A percentile compares a stretch with the other conserved stretches of the same genome.
phyloP scores from a whole-genome alignment of 2,329 filamentous ascomycete species.

The Arthrobotrys conoides region DNA sequence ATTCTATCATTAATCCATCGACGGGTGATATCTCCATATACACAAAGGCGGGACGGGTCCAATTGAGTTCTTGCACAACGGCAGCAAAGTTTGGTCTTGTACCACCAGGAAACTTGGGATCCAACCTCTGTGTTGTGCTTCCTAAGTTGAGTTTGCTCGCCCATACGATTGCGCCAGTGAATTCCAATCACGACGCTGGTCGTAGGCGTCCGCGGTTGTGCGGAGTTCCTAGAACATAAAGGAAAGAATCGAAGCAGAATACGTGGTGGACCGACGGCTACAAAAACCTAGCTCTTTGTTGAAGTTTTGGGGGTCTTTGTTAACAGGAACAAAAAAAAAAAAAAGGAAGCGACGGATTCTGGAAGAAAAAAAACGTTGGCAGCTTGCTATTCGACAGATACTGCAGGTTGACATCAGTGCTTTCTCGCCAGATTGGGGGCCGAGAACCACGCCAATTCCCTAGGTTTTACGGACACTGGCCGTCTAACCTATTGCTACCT shows the following conservation, averaged over 20 bases:
- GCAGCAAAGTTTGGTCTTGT: constrained; percentile 50
- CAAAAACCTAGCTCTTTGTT: constrained; percentile 49
- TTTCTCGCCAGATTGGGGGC: constrained; percentile 22
- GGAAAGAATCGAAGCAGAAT: constrained; percentile 21
- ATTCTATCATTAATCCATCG: constrained; percentile 5
- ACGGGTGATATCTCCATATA: constrained; percentile 28
- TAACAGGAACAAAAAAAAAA: constrained; percentile 19
- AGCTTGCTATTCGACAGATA: constrained; percentile 55
- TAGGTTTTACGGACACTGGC: constrained; percentile 34
- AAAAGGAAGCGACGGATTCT: constrained; percentile 28
- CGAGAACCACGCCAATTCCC: constrained; percentile 28
- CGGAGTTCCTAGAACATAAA: constrained; percentile 46
- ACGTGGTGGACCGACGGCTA: constrained; percentile 37
- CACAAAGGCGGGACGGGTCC: constrained; percentile 21
- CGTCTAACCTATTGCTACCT: constrained; percentile 29
- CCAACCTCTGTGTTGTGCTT: constrained; percentile 44
- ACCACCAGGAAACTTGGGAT: constrained; percentile 34
- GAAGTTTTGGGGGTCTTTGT: constrained; percentile 39
- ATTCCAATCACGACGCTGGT: constrained; percentile 42
- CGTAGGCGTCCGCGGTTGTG: constrained; percentile 37
- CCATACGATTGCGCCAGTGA: constrained; percentile 23
- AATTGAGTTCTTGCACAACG: constrained; percentile 54
- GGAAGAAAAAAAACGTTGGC: constrained; percentile 49
- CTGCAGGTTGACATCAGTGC: constrained; percentile 60
- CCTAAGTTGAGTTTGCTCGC: constrained; percentile 25